Base-by-base conservation (phyloP, 2,329 filamentous ascomycete species). In the Colletotrichum sp. region DNA sequence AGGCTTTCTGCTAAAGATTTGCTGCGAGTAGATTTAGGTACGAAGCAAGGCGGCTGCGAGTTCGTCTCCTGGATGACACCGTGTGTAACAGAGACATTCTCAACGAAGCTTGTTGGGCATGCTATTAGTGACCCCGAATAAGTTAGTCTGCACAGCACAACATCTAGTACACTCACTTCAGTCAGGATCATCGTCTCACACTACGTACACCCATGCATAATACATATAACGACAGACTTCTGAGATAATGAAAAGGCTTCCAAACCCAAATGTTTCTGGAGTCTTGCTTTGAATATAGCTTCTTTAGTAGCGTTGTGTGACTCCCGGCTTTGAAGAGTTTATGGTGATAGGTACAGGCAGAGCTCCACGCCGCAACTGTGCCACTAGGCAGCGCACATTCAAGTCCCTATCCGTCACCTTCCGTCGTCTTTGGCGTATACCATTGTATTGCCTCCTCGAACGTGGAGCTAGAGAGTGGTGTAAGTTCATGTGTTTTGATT, bases 401-500 rank as follows among this genome's bases (percentile, higher is more conserved):
- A 6, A 43, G 16, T n/a, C 18, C 18, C 8, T 10, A 10, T 10
- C 38, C 18, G 4, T n/a, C 38, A n/a, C 16, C 16, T 8, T 38
- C 16, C 36, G 2, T 38, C 36, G 16, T 18, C 36, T 9, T 18
- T 10, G 3, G 36, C 16, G 2, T 43, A 43, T 43, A 3, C 1
- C 7, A 18, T 18, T 5, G 16, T 43, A 3, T 43, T 18, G 16
- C 4, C 7, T 38, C 16, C 21, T 24, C 21, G 21, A 24, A 24
- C 21, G 21, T 18, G 4, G 3, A 9, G 14, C 36, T 18, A 4
- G 5, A 38, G 36, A 18, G 5, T 38, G 4, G 7, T 5, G 4
- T 38, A 0, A 8, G 7, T 2, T 38, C 1, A 18, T 3, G 0
- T 38, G 3, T 9, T 3, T 18, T 38, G 16, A 3, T 3, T 5